Base-by-base conservation (phyloP, 169 alveolate genomes). In the Plasmodium inui region DNA sequence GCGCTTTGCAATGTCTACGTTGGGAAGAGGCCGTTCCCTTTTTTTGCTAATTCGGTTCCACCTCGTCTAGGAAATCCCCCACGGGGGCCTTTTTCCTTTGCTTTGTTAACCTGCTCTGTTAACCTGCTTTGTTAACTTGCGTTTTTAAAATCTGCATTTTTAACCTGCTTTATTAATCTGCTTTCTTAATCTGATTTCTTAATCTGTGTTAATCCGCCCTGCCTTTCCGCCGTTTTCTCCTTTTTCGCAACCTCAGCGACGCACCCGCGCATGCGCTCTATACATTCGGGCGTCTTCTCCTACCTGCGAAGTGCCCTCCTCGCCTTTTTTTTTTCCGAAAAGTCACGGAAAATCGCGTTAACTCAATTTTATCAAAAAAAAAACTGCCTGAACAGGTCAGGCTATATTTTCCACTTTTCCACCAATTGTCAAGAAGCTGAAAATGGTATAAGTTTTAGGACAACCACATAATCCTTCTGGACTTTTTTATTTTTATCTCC, bases 1-100 rank as follows among this genome's bases (percentile, higher is more conserved):
- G 90, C 67, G 94, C 94, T 10, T 9, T 88, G 32, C 90, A 88
- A 19, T 3, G 41, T 19, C 32, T 67, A 5, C 46, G 30, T 26
- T 88, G 88, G 93, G 86, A 76, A 10, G 53, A 28, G 17, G 50
- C 57, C 57, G 5, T 46, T 19, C 57, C 57, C 2, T 46, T 9
- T 12, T 46, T 9, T 46, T 46, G 57, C 57, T 46, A 46, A 46
- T 46, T 46, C 57, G 8, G 17, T 46, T n/a, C 19, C 57, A 2
- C 19, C 12, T 9, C n/a, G n/a, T n/a, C n/a, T 46, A 0, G 57
- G 17, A 2, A 46, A 9, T 9, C n/a, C 1, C 57, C 57, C 57
- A 46, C 6, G 17, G 5, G 17, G 0, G 3, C 19, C 12, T 46
- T 12, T 12, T 9, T 46, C 57, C 57, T 12, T 5, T 12, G 19